A percentile compares a stretch with the other conserved stretches of the same genome.
Conservation (phyloP, 192 early-diverging fungal genomes). For the Neocallimastix lanati region DNA sequence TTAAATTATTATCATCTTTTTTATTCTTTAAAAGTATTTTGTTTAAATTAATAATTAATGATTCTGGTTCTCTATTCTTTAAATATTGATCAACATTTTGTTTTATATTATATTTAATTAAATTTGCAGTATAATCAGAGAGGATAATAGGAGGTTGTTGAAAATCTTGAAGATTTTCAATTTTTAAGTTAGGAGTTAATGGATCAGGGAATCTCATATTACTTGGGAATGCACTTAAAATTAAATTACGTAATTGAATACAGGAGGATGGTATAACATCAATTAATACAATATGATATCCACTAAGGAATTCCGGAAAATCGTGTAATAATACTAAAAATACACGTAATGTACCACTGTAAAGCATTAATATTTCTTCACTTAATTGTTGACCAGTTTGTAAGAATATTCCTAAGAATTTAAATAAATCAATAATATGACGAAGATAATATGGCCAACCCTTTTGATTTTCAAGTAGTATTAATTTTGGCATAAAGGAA, state of each 20-base stretch:
- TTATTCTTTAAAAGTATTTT: conserved; percentile 22
- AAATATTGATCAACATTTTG: conserved; percentile 56
- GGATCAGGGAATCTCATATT: conserved; percentile 93
- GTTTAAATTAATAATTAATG: conserved; percentile 38
- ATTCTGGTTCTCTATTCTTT: conserved; percentile 21
- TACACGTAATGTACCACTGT: conserved; percentile 80
- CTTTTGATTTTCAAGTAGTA: conserved; percentile 55
- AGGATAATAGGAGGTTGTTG: conserved; percentile 66
- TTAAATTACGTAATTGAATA: conserved; percentile 87
- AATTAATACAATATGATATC: conserved; percentile 77
- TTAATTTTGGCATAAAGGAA: conserved; percentile 73
- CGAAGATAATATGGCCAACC: conserved; percentile 75
- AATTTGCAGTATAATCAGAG: conserved; percentile 54
- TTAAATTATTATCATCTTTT: neutral
- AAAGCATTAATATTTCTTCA: conserved; percentile 42
- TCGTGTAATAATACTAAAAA: conserved; percentile 85
- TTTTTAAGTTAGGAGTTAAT: conserved; percentile 85
- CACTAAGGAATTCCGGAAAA: conserved; percentile 91
- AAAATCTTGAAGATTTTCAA: conserved; percentile 76
- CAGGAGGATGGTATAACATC: conserved; percentile 80
- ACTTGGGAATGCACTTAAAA: conserved; percentile 83
- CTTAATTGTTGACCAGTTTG: conserved; percentile 12
- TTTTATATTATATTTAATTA: conserved; percentile 46
- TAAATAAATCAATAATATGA: conserved; percentile 67
- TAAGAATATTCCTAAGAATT: conserved; percentile 76